These are phyloP conservation scores for Agrostemma githago DNA, from an alignment of 148 eudicot genomes.

Conservation along the genomic window DNA sequence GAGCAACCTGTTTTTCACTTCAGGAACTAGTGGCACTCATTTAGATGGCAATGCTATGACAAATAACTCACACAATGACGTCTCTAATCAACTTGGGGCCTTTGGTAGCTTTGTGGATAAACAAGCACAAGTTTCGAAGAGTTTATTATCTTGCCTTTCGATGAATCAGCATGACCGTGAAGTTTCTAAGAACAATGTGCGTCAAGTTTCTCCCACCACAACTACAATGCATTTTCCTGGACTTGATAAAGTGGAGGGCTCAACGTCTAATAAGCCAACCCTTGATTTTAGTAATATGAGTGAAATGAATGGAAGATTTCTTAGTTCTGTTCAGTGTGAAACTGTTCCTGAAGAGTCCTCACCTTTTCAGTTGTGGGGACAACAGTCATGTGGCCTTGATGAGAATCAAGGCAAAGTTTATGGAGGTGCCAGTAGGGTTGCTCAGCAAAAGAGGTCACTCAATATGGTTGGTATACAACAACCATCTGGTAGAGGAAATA, in stretches of 20 bases:
- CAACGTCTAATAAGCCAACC: conserved; percentile 36
- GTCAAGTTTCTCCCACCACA: conserved; percentile 31
- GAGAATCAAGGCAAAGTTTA: conserved; percentile 32
- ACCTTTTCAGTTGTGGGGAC: conserved; percentile 44
- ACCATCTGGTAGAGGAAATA: conserved; percentile 32
- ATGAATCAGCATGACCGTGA: conserved; percentile 32
- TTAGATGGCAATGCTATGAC: conserved; percentile 26
- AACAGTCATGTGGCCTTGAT: conserved; percentile 44
- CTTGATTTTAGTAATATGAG: conserved; percentile 47
- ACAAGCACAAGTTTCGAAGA: conserved; percentile 35
- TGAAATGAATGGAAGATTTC: conserved; percentile 36
- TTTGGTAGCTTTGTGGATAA: conserved; percentile 33
- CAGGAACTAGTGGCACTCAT: conserved; percentile 25
- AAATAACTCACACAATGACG: conserved; percentile 25
- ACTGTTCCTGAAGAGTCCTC: conserved; percentile 31
- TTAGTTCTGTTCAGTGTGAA: conserved; percentile 33
- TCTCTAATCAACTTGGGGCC: conserved; percentile 32
- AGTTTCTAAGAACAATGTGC: conserved; percentile 29
- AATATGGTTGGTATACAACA: conserved; percentile 33
- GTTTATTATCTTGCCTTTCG: conserved; percentile 34
- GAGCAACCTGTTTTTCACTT: conserved; percentile 28
- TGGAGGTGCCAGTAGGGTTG: conserved; percentile 28
- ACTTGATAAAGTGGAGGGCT: conserved; percentile 33
- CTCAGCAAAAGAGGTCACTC: conserved; percentile 37
- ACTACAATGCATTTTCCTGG: conserved; percentile 37